A percentile compares a stretch with the other conserved stretches of the same genome.
These are phyloP conservation scores for Gaultheria prostrata DNA, from an alignment of 148 eudicot genomes.

Conservation along the genomic window DNA sequence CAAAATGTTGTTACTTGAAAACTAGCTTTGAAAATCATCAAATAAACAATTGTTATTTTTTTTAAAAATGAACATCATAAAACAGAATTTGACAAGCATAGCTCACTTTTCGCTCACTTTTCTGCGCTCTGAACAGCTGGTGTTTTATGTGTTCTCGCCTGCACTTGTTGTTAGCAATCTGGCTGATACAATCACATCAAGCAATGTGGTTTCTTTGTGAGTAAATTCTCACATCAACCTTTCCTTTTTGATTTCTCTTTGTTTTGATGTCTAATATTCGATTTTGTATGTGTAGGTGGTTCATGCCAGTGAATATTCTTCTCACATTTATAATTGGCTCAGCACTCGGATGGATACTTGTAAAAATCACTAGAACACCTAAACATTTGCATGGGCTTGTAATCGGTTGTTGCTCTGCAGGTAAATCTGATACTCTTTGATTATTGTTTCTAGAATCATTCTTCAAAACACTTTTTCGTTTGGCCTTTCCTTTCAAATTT, in stretches of 20 bases:
- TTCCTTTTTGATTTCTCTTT: neutral
- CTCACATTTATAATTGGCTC: conserved; percentile 62
- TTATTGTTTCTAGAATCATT: neutral
- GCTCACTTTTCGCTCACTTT: neutral
- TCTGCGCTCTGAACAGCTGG: conserved; percentile 35
- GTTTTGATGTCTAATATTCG: neutral
- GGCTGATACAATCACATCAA: conserved; percentile 41
- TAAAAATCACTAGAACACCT: conserved; percentile 48
- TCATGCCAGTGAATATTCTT: conserved; percentile 61
- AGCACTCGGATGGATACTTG: conserved; percentile 51
- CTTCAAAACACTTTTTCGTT: no score
- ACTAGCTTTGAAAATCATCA: neutral
- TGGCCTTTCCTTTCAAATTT: neutral
- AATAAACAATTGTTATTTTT: neutral
- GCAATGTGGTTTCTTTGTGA: conserved; percentile 39
- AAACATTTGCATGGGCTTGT: conserved; percentile 51
- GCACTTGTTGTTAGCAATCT: conserved; percentile 51
- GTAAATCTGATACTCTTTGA: conserved; percentile 15
- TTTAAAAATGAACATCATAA: neutral
- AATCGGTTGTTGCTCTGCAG: conserved; percentile 59
- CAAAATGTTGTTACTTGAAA: neutral
- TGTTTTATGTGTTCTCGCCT: conserved; percentile 54
- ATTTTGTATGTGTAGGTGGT: conserved; percentile 44
- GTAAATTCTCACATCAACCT: conserved; percentile 9
- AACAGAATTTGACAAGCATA: neutral